A percentile compares a stretch with the other conserved stretches of the same genome.
These are phyloP conservation scores for Iris macrosiphon DNA, from an alignment of 106 monocot genomes.

Conservation along the genomic window DNA sequence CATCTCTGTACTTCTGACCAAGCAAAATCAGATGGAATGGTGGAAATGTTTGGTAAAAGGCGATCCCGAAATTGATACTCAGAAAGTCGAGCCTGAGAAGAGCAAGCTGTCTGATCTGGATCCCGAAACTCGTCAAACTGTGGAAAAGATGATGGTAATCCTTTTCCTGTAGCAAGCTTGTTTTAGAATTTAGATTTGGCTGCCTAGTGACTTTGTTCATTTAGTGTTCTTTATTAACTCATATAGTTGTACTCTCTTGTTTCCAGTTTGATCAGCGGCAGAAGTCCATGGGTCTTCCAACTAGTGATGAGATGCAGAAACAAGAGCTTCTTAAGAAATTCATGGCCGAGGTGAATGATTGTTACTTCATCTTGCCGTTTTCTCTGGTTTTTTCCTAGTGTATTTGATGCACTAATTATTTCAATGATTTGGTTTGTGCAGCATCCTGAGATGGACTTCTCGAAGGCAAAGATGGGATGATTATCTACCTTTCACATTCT, in stretches of 20 bases:
- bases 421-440: too few relatives aligned
- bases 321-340: constrained; percentile 94
- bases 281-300: constrained; percentile 87
- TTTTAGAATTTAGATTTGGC: too few relatives aligned
- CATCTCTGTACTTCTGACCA: constrained; percentile 74
- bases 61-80: constrained; percentile 84
- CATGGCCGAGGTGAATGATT: constrained; percentile 65
- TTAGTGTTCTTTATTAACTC: too few relatives aligned
- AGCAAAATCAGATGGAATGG: constrained; percentile 98
- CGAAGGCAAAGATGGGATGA: too few relatives aligned
- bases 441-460: too few relatives aligned
- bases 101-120: constrained; percentile 93
- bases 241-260: not conserved
- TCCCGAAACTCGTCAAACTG: constrained; percentile 84
- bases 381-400: too few relatives aligned
- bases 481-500: too few relatives aligned
- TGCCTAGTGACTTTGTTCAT: not conserved
- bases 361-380: too few relatives aligned
- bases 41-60: constrained; percentile 84
- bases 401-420: too few relatives aligned
- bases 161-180: too few relatives aligned
- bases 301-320: constrained; percentile 88
- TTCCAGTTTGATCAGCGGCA: constrained; percentile 90
- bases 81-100: constrained; percentile 91
- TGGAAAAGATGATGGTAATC: constrained; percentile 96